phyloP scores from a whole-genome alignment of 495 filamentous ascomycete genomes.

The Neurospora sp. region DNA sequence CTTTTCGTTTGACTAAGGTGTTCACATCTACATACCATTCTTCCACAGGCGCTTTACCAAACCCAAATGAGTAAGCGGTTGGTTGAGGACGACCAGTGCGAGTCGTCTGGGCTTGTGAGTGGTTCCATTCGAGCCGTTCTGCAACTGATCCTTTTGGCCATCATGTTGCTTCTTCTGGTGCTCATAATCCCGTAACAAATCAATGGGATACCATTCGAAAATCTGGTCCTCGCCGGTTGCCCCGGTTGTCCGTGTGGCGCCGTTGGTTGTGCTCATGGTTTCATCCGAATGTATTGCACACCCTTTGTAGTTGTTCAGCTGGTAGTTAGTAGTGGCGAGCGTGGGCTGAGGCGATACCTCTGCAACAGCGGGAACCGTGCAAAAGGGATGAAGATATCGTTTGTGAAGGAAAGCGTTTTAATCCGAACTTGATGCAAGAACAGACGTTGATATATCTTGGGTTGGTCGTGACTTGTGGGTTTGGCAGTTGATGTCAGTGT shows the following conservation, averaged over 20 bases:
- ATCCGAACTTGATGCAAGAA: not conserved
- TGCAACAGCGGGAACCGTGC: not conserved
- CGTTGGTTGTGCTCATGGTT: not conserved
- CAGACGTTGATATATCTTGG: not conserved
- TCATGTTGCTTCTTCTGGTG: conserved; percentile 1
- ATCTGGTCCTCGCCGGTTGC: not conserved
- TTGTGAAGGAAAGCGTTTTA: not conserved
- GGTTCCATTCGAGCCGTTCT: not conserved
- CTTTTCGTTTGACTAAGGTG: not conserved
- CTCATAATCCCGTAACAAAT: conserved; percentile 10
- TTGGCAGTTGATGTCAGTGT: not conserved
- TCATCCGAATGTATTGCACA: not conserved
- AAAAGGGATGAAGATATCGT: not conserved
- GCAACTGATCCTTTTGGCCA: not conserved
- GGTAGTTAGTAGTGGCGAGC: not conserved
- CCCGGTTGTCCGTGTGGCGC: not conserved
- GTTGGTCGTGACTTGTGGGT: not conserved
- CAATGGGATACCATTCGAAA: conserved; percentile 22
- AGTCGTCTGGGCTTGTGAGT: conserved; percentile 24
- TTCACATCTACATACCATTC: conserved; percentile 38
- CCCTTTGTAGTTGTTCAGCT: not conserved
- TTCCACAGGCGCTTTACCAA: conserved; percentile 43
- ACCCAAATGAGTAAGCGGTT: conserved; percentile 49
- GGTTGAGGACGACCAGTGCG: conserved; percentile 61
- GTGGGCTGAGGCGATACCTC: not conserved